These are phyloP conservation scores for Daldinia vernicosa DNA, from an alignment of 495 filamentous ascomycete species.

Conservation along the genomic window DNA sequence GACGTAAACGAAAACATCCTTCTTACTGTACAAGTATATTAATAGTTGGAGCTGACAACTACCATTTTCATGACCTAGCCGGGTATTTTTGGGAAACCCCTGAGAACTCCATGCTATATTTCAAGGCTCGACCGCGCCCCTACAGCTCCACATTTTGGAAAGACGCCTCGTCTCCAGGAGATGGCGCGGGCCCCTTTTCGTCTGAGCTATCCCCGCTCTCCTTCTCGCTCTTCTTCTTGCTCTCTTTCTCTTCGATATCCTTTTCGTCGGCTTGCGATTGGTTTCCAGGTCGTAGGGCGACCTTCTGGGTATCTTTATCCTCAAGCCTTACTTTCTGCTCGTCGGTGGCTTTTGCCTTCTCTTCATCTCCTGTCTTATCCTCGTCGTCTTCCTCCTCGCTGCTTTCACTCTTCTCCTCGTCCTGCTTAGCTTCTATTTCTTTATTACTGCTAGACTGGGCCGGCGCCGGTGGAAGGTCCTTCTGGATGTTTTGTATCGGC, in stretches of 20 bases:
- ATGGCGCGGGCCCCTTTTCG: conserved; percentile 50
- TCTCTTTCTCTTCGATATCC: conserved; percentile 45
- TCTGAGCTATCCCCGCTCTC: conserved; percentile 47
- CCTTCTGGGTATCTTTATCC: conserved; percentile 61
- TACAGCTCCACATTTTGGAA: conserved; percentile 66
- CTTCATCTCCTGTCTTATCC: conserved; percentile 45
- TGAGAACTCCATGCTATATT: conserved; percentile 31
- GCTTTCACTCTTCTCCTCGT: conserved; percentile 41
- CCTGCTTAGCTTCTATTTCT: conserved; percentile 36
- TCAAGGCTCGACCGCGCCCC: conserved; percentile 12
- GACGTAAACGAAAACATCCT: not conserved
- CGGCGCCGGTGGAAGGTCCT: conserved; percentile 51
- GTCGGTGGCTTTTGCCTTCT: conserved; percentile 47
- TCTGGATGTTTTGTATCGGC: conserved; percentile 40
- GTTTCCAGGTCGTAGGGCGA: conserved; percentile 51
- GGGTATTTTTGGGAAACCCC: conserved; percentile 25
- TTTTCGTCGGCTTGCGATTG: conserved; percentile 30
- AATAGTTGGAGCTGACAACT: conserved; percentile 13
- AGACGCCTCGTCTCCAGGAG: conserved; percentile 54
- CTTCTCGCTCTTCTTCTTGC: no score
- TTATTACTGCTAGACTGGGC: conserved; percentile 35
- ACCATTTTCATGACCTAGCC: conserved; percentile 24
- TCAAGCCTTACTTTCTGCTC: conserved; percentile 67
- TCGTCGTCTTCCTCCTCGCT: conserved; percentile 45
- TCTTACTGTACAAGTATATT: conserved; percentile 33